Percentiles rank a stretch among this genome's conserved stretches.
phyloP scores from a whole-genome alignment of 177 flowering plant species.

The Vitis hybrid region DNA sequence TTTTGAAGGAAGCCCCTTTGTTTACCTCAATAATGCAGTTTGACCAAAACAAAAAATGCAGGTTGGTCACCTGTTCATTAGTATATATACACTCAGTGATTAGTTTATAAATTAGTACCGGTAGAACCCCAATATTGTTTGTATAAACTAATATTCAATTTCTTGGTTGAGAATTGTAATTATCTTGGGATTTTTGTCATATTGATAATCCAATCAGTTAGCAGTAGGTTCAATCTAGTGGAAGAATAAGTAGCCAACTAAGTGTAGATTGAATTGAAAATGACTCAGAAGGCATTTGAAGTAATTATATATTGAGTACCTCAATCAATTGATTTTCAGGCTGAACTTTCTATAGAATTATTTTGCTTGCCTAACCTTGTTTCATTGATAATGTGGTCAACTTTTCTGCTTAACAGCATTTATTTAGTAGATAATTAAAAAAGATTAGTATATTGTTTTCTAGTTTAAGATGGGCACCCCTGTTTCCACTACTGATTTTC shows the following conservation, averaged over 20 bases:
- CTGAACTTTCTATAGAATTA: not conserved
- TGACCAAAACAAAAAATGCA: constrained; percentile 1
- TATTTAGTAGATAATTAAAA: not conserved
- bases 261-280: not conserved
- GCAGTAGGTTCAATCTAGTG: not conserved
- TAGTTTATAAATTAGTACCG: not conserved
- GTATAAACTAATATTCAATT: not conserved
- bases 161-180: not conserved
- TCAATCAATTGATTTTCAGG: not conserved
- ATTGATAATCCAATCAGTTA: not conserved
- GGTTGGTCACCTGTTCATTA: constrained; percentile 15
- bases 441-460: not conserved
- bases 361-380: not conserved
- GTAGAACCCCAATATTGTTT: not conserved
- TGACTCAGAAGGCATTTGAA: constrained; percentile 12
- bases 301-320: not conserved
- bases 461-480: constrained; percentile 1
- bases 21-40: not conserved
- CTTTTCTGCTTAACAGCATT: not conserved
- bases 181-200: not conserved
- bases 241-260: not conserved
- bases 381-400: not conserved
- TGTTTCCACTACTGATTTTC: constrained; percentile 7
- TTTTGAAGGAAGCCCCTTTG: not conserved
- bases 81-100: not conserved